phyloP scores from a whole-genome alignment of 495 filamentous ascomycete genomes.

The Penicillium daleae region DNA sequence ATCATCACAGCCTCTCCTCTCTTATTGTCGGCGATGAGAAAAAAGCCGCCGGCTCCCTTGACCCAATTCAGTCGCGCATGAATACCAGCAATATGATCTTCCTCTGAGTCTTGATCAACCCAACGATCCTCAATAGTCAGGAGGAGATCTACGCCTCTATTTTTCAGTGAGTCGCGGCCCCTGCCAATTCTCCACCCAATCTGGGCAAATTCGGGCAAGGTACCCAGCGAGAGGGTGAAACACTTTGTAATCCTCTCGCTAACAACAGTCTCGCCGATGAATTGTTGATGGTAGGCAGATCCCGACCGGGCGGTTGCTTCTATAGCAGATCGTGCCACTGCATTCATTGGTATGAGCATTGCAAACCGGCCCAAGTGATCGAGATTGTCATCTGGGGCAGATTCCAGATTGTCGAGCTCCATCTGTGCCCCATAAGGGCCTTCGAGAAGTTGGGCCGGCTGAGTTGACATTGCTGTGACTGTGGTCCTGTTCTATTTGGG shows the following conservation, averaged over 20 bases:
- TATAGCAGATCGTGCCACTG: not conserved
- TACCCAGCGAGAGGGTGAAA: not conserved
- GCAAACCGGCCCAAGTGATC: not conserved
- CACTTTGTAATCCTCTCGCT: not conserved
- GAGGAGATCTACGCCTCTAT: not conserved
- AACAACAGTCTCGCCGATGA: not conserved
- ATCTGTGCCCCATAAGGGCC: not conserved
- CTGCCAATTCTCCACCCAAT: constrained; percentile 1
- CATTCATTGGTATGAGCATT: not conserved
- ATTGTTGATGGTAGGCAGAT: not conserved
- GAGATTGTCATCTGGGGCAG: not conserved
- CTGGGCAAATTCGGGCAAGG: not conserved
- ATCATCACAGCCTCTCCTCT: not conserved
- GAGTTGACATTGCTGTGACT: not conserved
- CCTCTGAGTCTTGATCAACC: not conserved
- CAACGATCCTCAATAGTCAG: not conserved
- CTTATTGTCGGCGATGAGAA: not conserved
- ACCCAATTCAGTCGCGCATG: not conserved
- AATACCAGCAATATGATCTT: not conserved
- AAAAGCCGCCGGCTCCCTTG: not conserved
- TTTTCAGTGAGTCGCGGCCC: not conserved
- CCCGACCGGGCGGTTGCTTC: not conserved
- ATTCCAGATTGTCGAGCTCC: not conserved
- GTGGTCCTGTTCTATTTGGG: not conserved
- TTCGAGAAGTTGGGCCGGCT: not conserved